Base-by-base conservation (phyloP, 176 grass and related monocot species). In the Zea luxurians region DNA sequence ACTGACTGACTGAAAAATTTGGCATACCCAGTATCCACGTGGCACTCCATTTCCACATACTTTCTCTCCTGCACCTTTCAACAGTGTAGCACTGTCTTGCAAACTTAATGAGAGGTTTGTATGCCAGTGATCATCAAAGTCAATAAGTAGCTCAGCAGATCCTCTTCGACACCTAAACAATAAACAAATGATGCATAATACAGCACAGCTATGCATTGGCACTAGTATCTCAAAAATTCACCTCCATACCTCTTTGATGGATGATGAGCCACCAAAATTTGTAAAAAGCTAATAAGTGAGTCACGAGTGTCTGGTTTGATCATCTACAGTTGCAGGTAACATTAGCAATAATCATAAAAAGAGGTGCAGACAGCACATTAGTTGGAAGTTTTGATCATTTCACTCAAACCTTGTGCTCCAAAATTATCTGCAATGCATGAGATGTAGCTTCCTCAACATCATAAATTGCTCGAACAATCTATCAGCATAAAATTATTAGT, bases 381-480 rank as follows among this genome's bases (percentile, higher is more conserved):
- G 20, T 53, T 81, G 57, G 40, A 47, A 83, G 60, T 53, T 63
- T 40, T 68, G 13, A 84, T 70, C 17, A 64, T 74, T 67, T 68
- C 67, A 85, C 27, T 61, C 27, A 17, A 89, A 99, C 96, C 96
- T 99, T 99, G 73, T 93, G 71, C 40, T 87, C 87, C 77, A 89
- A 89, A 77, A 99, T 99, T 83, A 99, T 99, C 57, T 94, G 85
- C 59, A 94, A 87, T 60, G 90, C 90, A 71, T 89, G 86, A 70
- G 88, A 57, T 85, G 96, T 99, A 66, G 96, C 88, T 95, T 99
- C 92, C 90, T 95, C 92, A 73, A 91, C 88, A 79, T 99, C 96
- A 12, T 92, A 92, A 81, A 95, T 92, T 60, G 96, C 96, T 81
- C 84, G 85, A 76, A 74, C 67, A 87, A 99, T 92, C 96, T 99